These are phyloP conservation scores for Monilinia fructigena DNA, from an alignment of 2,329 filamentous ascomycete genomes.

Conservation along the genomic window DNA sequence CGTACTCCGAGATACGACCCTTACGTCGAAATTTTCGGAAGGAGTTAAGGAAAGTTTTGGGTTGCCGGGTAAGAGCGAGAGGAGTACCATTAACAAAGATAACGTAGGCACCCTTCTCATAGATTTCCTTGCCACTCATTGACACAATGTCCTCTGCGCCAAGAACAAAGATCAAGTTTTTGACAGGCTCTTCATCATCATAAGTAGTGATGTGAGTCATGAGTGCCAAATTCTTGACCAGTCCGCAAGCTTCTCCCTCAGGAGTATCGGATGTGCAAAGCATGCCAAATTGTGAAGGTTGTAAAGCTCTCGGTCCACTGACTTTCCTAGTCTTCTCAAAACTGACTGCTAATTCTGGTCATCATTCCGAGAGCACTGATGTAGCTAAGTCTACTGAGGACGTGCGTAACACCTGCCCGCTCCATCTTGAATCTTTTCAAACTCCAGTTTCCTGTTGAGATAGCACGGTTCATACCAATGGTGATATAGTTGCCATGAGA, in stretches of 20 bases:
- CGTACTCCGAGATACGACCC: slow-evolving; percentile 91
- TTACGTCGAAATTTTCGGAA: slow-evolving; percentile 86
- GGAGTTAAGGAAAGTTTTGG: slow-evolving; percentile 79
- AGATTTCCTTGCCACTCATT: slow-evolving; percentile 82
- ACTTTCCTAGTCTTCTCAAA: slow-evolving; percentile 99
- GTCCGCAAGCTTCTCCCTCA: slow-evolving; percentile 95
- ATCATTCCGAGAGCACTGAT: slow-evolving; percentile 98
- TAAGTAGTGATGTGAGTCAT: slow-evolving; percentile 99
- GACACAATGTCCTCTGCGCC: slow-evolving; percentile 80
- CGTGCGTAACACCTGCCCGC: slow-evolving; percentile 91
- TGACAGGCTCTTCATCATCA: slow-evolving; percentile 87
- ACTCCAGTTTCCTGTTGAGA: slow-evolving; percentile 97
- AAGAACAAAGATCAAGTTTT: slow-evolving; percentile 79
- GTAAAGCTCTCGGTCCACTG: slow-evolving; percentile 88
- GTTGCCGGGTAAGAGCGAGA: slow-evolving; percentile 79
- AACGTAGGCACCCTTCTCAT: slow-evolving; percentile 78
- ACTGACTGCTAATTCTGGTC: slow-evolving; percentile 97
- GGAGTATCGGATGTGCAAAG: slow-evolving; percentile 95
- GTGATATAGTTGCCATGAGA: slow-evolving; percentile 87
- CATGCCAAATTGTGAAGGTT: slow-evolving; percentile 98
- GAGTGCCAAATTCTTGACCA: slow-evolving; percentile 95
- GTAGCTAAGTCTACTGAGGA: slow-evolving; percentile 91
- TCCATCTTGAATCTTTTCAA: slow-evolving; percentile 99
- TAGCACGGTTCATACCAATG: slow-evolving; percentile 89
- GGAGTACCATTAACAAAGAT: slow-evolving; percentile 96